Conservation (phyloP, 768 basidiomycete species). For the Ephemerocybe angulata region DNA sequence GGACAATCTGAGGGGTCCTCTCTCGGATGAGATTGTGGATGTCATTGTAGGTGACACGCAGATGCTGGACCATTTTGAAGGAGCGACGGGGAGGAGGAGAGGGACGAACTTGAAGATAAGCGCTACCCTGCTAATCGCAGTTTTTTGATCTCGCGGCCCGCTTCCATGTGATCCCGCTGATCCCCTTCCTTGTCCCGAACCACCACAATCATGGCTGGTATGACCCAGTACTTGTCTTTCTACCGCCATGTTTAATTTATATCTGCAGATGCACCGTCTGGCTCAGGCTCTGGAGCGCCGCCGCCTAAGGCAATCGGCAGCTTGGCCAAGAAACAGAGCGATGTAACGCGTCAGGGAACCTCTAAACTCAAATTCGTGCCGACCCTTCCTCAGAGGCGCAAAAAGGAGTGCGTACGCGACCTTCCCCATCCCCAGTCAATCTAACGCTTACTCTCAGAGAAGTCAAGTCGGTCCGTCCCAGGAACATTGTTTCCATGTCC, state of each 20-base stretch:
- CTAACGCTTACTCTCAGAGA: slow-evolving; percentile 40
- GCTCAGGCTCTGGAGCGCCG: slow-evolving; percentile 22
- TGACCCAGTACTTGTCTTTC: slow-evolving; percentile 7
- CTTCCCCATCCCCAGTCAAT: neutral
- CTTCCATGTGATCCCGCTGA: slow-evolving; percentile 8
- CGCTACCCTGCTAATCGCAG: too few species aligned
- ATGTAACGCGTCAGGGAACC: slow-evolving; percentile 70
- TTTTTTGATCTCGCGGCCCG: slow-evolving; percentile 9
- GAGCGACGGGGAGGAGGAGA: slow-evolving; percentile 6
- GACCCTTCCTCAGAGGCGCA: slow-evolving; percentile 68
- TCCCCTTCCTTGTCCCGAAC: slow-evolving; percentile 9
- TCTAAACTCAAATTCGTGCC: slow-evolving; percentile 81
- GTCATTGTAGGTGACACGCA: slow-evolving; percentile 84
- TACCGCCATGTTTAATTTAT: slow-evolving; percentile 4
- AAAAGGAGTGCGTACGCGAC: slow-evolving; percentile 65
- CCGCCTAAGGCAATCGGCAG: slow-evolving; percentile 68
- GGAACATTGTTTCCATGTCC: neutral
- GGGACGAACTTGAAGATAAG: neutral
- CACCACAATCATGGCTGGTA: slow-evolving; percentile 25
- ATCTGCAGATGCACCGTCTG: slow-evolving; percentile 30
- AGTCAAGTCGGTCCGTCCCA: slow-evolving; percentile 53
- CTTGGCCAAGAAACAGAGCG: slow-evolving; percentile 66
- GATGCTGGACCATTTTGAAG: slow-evolving; percentile 48
- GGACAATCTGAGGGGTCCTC: slow-evolving; percentile 62
- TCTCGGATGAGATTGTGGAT: slow-evolving; percentile 84